phyloP scores from a whole-genome alignment of 139 green algal species.

The Asterochloris erici region DNA sequence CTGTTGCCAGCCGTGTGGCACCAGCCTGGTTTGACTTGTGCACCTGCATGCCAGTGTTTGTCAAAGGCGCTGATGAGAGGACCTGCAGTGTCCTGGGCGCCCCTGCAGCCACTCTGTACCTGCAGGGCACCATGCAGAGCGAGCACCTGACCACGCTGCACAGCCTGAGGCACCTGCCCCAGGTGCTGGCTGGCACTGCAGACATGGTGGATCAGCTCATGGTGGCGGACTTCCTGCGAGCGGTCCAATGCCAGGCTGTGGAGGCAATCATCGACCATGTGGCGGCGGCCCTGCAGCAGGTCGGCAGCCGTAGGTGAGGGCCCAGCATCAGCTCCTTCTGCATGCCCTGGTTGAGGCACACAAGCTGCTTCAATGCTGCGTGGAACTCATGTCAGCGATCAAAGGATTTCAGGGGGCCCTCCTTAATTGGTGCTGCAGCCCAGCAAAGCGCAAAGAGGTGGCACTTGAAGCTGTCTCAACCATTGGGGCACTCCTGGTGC shows the following conservation, averaged over 20 bases:
- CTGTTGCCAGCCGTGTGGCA: neutral
- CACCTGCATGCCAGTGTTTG: neutral
- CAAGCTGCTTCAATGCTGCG: too few species aligned
- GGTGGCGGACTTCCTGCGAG: conserved; percentile 26
- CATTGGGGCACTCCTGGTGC: too few species aligned
- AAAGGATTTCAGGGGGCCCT: too few species aligned
- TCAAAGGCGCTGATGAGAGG: neutral
- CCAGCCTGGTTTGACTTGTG: too few species aligned
- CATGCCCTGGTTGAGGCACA: too few species aligned
- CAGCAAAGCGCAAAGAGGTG: too few species aligned
- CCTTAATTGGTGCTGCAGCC: too few species aligned
- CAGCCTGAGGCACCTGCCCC: conserved; percentile 23
- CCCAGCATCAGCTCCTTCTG: too few species aligned
- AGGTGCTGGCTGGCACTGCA: conserved; percentile 42
- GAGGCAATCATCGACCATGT: neutral
- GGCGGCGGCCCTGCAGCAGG: neutral
- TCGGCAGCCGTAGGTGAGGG: too few species aligned
- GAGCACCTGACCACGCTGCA: conserved; percentile 4
- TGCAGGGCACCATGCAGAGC: neutral
- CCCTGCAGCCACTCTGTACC: conserved; percentile 27
- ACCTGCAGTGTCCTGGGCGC: neutral
- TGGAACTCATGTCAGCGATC: too few species aligned
- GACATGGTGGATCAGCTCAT: conserved; percentile 44
- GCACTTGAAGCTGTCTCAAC: too few species aligned
- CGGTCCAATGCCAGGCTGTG: neutral